Evolutionary conservation across 148 eudicot species (phyloP).

Genomic region (Fagopyrum tataricum): DNA sequence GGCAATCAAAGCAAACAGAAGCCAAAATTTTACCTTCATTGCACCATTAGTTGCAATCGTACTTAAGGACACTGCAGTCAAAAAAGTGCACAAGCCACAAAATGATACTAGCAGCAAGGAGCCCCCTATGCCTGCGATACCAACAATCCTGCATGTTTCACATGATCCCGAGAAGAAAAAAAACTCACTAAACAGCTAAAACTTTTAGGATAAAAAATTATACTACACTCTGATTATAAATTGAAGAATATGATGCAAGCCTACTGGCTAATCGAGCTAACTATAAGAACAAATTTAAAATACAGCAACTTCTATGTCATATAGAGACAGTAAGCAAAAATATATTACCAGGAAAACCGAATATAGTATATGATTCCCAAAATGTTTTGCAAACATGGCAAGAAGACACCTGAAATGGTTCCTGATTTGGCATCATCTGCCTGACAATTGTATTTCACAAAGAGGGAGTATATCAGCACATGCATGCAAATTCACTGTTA

Average conservation of each 20-base stretch:
- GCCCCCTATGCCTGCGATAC: conserved; percentile 93
- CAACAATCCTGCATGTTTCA: conserved; percentile 79
- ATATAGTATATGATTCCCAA: conserved; percentile 95
- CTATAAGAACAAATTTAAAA: neutral
- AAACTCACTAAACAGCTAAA: neutral
- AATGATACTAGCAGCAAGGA: conserved; percentile 73
- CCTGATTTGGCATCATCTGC: conserved; percentile 51
- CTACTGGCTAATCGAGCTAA: neutral
- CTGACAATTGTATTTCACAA: conserved; percentile 28
- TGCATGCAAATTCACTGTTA: too few relatives aligned
- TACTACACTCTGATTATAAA: neutral
- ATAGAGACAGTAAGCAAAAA: neutral
- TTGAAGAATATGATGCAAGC: neutral
- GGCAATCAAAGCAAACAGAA: neutral
- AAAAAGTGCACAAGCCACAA: conserved; percentile 89
- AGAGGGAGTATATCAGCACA: neutral
- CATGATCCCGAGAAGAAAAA: conserved; percentile 11
- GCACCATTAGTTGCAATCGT: conserved; percentile 99
- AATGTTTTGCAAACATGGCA: conserved; percentile 94
- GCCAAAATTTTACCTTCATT: conserved; percentile 62
- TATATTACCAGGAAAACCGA: conserved; percentile 81
- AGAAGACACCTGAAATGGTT: conserved; percentile 90
- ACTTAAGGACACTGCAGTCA: conserved; percentile 87
- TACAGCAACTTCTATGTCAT: neutral
- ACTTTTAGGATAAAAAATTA: neutral